Base-by-base conservation (phyloP, 495 filamentous ascomycete genomes). In the Penicillium soppii region DNA sequence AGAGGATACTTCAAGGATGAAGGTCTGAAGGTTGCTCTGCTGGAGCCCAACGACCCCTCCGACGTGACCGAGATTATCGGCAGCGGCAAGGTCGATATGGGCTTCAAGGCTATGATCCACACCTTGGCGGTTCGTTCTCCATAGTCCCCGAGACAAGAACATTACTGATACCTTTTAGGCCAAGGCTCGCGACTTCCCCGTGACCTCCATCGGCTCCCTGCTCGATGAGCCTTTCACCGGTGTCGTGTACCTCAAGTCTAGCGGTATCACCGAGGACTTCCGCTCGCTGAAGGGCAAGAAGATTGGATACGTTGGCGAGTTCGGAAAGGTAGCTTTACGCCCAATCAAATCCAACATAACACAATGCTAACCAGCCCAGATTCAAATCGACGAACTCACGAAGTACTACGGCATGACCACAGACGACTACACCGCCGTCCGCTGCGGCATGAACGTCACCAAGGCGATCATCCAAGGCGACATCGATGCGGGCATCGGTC, bases 31-130 rank as follows among this genome's bases (percentile, higher is more conserved):
- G 83, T 88, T 61, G 84, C 84, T 63, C 70, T 88, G 7, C 74
- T 87, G 16, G 84, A 88, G 67, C 84, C 84, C 56, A 88, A 87
- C 57, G 84, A 88, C 68, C 84, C 84, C 1, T 75, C 69, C 66
- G 80, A 88, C 77, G 84, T 87, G 52, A 88, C 84, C 59, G 84
- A 87, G 66, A 86, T 87, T 66, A 83, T 88, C 60, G 84, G 85
- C 33, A 83, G 79, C 56, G 81, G 80, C 51, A 87, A 86, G 61
- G 79, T 86, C 37, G 84, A 87, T 65, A 81, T 87, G 69, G 85
- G 83, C 29, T 87, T 87, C 76, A 88, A 88, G 65, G 84, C 85
- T 50, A 87, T 88, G 85, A 88, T 87, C 57, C 84, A 88, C 60
- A 87, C 84, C 21, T 74, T 87, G 48, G 83, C 83, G 37, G 82